Conservation (phyloP, 129 eudicot species). For the Centrapalus pauciflorus region DNA sequence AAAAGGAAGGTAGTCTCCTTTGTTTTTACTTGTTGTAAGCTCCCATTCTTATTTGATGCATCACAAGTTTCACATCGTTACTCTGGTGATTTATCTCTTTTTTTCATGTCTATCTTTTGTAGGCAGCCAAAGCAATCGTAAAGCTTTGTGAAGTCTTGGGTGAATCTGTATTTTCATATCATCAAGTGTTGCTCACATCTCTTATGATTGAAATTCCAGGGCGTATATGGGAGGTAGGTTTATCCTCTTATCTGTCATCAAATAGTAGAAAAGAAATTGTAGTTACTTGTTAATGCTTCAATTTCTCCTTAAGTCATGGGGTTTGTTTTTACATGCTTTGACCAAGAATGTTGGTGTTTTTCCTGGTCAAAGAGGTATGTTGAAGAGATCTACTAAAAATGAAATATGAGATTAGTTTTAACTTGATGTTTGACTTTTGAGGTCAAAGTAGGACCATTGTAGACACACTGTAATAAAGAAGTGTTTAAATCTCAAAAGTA, state of each 20-base stretch:
- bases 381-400: not conserved
- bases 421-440: not conserved
- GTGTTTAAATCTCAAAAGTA: not conserved
- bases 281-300: not conserved
- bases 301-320: not conserved
- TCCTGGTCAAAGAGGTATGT: not conserved
- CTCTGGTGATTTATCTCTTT: not conserved
- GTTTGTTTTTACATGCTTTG: too few species aligned
- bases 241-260: constrained; percentile 13
- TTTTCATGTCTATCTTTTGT: constrained; percentile 11
- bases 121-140: constrained; percentile 79
- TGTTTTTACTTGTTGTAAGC: not conserved
- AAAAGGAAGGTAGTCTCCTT: constrained; percentile 65
- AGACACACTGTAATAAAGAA: not conserved
- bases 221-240: constrained; percentile 93
- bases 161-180: constrained; percentile 60
- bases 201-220: constrained; percentile 93
- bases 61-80: not conserved
- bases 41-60: not conserved
- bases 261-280: not conserved
- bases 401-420: not conserved
- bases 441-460: not conserved
- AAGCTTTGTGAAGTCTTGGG: constrained; percentile 88
- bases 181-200: constrained; percentile 64
- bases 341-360: too few species aligned